Evolutionary conservation across 805 yeast genomes (phyloP).

Genomic region (Lachancea thermotolerans): DNA sequence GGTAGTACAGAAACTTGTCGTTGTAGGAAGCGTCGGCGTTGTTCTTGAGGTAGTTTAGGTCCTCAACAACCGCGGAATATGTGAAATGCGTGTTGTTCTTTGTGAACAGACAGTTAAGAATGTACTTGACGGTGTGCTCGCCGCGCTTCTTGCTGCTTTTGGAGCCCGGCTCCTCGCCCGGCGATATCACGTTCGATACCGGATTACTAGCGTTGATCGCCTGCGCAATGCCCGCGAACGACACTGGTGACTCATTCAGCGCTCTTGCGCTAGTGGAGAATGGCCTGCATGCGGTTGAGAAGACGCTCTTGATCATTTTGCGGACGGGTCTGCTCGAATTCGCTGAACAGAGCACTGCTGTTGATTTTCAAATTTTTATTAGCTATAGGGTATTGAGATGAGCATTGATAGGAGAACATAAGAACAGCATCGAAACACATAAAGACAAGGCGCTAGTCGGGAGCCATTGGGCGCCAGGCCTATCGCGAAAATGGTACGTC

Average conservation of each 20-base stretch:
- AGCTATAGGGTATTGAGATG: too few relatives aligned
- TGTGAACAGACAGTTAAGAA: constrained; percentile 68
- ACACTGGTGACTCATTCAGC: constrained; percentile 7
- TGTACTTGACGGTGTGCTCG: constrained; percentile 49
- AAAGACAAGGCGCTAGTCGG: too few relatives aligned
- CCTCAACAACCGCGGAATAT: constrained; percentile 63
- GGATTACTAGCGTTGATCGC: constrained; percentile 10
- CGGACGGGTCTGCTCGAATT: background rate
- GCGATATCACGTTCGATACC: constrained; percentile 15
- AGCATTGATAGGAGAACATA: too few relatives aligned
- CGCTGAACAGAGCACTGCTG: background rate
- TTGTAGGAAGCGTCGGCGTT: constrained; percentile 52
- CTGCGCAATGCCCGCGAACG: constrained; percentile 16
- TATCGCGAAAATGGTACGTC: too few relatives aligned
- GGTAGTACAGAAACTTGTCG: constrained; percentile 68
- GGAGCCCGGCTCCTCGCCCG: constrained; percentile 1
- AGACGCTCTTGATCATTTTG: background rate
- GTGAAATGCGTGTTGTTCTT: constrained; percentile 81
- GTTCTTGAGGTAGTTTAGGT: constrained; percentile 48
- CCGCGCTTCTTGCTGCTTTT: constrained; percentile 11
- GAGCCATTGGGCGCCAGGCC: too few relatives aligned
- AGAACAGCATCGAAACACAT: too few relatives aligned
- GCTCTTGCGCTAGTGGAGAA: background rate
- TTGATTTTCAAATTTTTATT: too few relatives aligned
- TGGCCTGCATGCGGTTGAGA: background rate